Evolutionary conservation across 2,329 filamentous ascomycete species (phyloP).

Genomic region (Graphium sp.): DNA sequence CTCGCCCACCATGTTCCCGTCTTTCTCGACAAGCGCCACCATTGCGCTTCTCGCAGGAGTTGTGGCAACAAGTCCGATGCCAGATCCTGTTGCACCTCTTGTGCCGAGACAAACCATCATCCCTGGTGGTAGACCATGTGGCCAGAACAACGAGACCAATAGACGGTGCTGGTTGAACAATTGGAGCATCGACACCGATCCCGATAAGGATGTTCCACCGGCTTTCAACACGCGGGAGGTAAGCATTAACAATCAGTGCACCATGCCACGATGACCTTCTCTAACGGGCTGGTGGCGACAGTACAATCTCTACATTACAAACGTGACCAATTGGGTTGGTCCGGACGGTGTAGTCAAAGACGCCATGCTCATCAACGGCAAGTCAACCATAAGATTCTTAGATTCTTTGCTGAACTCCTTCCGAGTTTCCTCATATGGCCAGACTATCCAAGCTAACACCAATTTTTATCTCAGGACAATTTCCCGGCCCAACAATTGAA

Average conservation of each 20-base stretch:
- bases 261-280: background rate
- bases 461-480: slow-evolving; percentile 4
- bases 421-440: too few species aligned
- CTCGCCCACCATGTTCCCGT: too few species aligned
- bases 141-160: slow-evolving; percentile 12
- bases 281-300: slow-evolving; percentile 4
- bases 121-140: slow-evolving; percentile 9
- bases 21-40: too few species aligned
- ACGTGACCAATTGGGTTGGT: slow-evolving; percentile 7
- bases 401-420: too few species aligned
- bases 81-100: too few species aligned
- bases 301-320: slow-evolving; percentile 12
- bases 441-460: slow-evolving; percentile 1
- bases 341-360: slow-evolving; percentile 10
- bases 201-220: slow-evolving; percentile 10
- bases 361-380: slow-evolving; percentile 28
- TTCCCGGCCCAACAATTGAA: slow-evolving; percentile 33
- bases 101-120: slow-evolving; percentile 9
- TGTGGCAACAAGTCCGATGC: too few species aligned
- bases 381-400: background rate
- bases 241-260: slow-evolving; percentile 1
- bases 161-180: slow-evolving; percentile 14
- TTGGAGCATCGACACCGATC: slow-evolving; percentile 14
- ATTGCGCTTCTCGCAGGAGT: too few species aligned
- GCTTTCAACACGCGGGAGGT: slow-evolving; percentile 10